Conservation (phyloP, 1,284 basidiomycete species). For the Afroboletus lepidellus region DNA sequence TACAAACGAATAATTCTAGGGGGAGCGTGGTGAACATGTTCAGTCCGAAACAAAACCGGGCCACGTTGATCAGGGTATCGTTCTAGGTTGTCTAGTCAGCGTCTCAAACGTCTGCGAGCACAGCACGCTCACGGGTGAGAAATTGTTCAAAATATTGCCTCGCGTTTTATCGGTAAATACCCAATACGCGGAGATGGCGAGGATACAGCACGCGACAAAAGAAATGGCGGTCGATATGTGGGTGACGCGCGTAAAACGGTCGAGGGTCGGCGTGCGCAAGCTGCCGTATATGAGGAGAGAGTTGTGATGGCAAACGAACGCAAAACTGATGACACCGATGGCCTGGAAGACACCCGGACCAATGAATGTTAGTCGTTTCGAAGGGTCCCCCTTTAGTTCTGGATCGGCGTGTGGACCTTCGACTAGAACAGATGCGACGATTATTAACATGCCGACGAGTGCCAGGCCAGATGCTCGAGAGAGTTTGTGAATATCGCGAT, state of each 20-base stretch:
- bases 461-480: conserved; percentile 90
- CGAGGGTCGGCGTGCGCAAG: conserved; percentile 88
- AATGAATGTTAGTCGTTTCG: conserved; percentile 69
- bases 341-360: conserved; percentile 84
- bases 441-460: conserved; percentile 90
- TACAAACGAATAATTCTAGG: conserved; percentile 90
- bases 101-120: background rate
- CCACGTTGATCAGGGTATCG: conserved; percentile 88
- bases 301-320: conserved; percentile 93
- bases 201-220: conserved; percentile 76
- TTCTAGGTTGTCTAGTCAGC: conserved; percentile 42
- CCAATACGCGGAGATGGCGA: conserved; percentile 89
- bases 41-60: conserved; percentile 91
- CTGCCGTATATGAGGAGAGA: conserved; percentile 94
- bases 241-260: conserved; percentile 91
- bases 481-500: conserved; percentile 97
- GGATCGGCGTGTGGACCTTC: conserved; percentile 82
- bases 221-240: conserved; percentile 87
- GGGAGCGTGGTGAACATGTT: conserved; percentile 99
- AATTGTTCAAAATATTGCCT: conserved; percentile 94
- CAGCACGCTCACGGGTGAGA: conserved; percentile 56
- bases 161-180: conserved; percentile 94
- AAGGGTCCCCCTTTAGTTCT: conserved; percentile 76
- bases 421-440: conserved; percentile 85
- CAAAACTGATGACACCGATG: conserved; percentile 94